Evolutionary conservation across 2,329 filamentous ascomycete species (phyloP).

Genomic region (Cytospora piceicola): DNA sequence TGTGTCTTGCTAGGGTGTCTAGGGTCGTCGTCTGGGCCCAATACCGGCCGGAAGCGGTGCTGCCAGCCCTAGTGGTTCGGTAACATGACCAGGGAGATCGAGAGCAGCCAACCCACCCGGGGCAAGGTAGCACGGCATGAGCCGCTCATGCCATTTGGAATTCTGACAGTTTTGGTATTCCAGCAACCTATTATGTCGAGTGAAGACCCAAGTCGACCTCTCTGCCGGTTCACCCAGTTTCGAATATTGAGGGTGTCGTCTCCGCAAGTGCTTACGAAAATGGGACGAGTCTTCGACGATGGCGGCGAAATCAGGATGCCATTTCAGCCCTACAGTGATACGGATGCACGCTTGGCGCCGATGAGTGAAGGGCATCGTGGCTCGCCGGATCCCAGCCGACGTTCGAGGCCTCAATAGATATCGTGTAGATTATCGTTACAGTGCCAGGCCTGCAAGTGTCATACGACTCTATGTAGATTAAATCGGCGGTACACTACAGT

Average conservation of each 20-base stretch:
- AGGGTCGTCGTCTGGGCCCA: too few species aligned
- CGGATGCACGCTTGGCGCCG: not conserved
- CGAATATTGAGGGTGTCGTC: not conserved
- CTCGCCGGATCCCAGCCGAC: not conserved
- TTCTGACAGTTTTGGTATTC: not conserved
- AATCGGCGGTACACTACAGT: constrained; percentile 12
- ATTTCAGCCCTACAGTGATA: not conserved
- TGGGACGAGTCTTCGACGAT: not conserved
- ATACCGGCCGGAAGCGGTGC: not conserved
- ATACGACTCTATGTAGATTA: constrained; percentile 19
- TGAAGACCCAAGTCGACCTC: not conserved
- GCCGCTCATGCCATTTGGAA: not conserved
- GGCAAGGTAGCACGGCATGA: not conserved
- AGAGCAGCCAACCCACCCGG: not conserved
- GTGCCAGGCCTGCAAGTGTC: constrained; percentile 23
- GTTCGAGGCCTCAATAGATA: not conserved
- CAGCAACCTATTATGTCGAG: not conserved
- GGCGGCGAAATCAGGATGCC: not conserved
- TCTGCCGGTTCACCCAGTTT: not conserved
- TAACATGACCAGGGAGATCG: not conserved
- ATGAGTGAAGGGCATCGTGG: not conserved
- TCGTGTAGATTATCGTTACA: not conserved
- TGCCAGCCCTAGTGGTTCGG: constrained; percentile 1
- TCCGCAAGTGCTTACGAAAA: not conserved
- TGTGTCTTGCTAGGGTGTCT: not conserved